Evolutionary conservation across 768 basidiomycete species (phyloP).

Genomic region (Boletus tylopilopsis): DNA sequence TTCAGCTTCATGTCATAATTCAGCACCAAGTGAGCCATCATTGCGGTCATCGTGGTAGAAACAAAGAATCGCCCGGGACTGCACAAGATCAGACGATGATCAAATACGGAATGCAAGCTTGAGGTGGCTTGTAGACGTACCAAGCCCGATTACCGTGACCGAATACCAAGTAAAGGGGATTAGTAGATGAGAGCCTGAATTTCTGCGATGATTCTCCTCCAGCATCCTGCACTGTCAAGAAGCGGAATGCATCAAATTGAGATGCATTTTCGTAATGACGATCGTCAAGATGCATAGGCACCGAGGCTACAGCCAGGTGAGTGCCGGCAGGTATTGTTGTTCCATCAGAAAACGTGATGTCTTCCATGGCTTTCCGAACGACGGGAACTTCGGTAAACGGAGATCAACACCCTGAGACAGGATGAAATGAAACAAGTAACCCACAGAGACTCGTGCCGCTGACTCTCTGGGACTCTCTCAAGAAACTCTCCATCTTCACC

Average conservation of each 20-base stretch:
- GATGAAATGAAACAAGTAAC: slow-evolving; percentile 6
- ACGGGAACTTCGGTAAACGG: slow-evolving; percentile 24
- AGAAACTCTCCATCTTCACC: slow-evolving; percentile 41
- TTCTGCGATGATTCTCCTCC: slow-evolving; percentile 22
- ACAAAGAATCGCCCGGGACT: slow-evolving; percentile 45
- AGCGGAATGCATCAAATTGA: slow-evolving; percentile 41
- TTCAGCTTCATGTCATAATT: slow-evolving; percentile 39
- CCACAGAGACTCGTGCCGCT: slow-evolving; percentile 33
- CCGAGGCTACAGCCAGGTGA: slow-evolving; percentile 30
- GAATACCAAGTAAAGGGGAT: slow-evolving; percentile 33
- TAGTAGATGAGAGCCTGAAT: slow-evolving; percentile 30
- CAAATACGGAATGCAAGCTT: neutral
- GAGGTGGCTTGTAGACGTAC: slow-evolving; percentile 20
- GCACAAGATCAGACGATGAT: slow-evolving; percentile 1
- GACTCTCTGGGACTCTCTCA: slow-evolving; percentile 39
- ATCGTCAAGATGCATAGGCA: slow-evolving; percentile 38
- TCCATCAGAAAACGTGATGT: slow-evolving; percentile 33
- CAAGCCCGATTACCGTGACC: slow-evolving; percentile 34
- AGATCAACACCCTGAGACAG: slow-evolving; percentile 1
- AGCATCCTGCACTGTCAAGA: slow-evolving; percentile 26
- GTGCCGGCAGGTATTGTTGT: slow-evolving; percentile 38
- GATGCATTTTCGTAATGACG: slow-evolving; percentile 40
- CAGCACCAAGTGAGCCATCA: slow-evolving; percentile 39
- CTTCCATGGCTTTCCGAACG: slow-evolving; percentile 33
- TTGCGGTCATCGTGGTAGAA: slow-evolving; percentile 36